Percentiles rank a stretch among this genome's conserved stretches.
Evolutionary conservation across 2,329 filamentous ascomycete species (phyloP).

Genomic region (Microsporum ferrugineum): DNA sequence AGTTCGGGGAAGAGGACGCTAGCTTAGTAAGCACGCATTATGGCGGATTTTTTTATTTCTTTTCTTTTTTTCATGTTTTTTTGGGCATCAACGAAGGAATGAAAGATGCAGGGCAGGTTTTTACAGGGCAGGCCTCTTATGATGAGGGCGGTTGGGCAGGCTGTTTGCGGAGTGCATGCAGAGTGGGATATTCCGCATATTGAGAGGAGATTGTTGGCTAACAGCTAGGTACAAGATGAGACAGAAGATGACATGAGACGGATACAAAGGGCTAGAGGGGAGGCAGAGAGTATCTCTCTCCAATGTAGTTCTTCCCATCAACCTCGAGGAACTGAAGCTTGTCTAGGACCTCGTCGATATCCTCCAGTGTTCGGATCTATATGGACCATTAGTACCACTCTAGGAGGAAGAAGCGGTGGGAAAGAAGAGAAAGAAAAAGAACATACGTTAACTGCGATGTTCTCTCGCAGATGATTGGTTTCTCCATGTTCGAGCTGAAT

Average conservation of each 20-base stretch:
- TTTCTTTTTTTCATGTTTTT: not conserved
- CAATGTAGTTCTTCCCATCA: constrained; percentile 3
- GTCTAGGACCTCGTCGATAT: constrained; percentile 4
- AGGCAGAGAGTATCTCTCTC: constrained; percentile 2
- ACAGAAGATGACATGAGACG: not conserved
- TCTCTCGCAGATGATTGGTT: not conserved
- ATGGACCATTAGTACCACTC: not conserved
- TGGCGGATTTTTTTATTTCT: not conserved
- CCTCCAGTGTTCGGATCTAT: constrained; percentile 7
- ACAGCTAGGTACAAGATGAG: not conserved
- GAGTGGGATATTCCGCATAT: not conserved
- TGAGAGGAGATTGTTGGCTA: not conserved
- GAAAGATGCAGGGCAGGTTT: not conserved
- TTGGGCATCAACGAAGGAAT: not conserved
- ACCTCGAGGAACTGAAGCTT: constrained; percentile 1
- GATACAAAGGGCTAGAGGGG: not conserved
- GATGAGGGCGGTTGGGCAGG: not conserved
- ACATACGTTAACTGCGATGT: constrained; percentile 6
- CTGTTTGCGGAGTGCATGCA: not conserved
- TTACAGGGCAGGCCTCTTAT: not conserved
- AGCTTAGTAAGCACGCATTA: not conserved
- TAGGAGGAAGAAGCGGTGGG: too few species aligned
- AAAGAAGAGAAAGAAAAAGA: not conserved
- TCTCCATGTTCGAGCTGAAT: constrained; percentile 2
- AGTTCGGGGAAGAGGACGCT: not conserved